Evolutionary conservation across 768 basidiomycete species (phyloP).

Genomic region (Melanogaster broomeanus): DNA sequence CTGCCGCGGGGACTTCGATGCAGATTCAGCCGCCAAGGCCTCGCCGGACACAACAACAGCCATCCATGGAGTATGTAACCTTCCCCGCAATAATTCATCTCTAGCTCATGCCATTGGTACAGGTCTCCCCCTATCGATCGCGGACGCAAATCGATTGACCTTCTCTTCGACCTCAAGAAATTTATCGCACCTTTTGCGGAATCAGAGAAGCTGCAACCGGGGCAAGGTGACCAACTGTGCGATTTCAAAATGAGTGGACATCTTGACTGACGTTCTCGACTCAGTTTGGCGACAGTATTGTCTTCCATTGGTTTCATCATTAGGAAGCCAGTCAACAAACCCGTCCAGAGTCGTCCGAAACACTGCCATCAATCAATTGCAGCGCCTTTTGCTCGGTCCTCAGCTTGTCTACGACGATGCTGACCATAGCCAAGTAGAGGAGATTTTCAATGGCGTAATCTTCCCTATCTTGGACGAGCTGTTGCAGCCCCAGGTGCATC

Average conservation of each 20-base stretch:
- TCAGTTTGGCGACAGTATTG: slow-evolving; percentile 77
- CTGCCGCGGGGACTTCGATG: slow-evolving; percentile 63
- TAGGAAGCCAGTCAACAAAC: slow-evolving; percentile 82
- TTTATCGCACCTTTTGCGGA: slow-evolving; percentile 62
- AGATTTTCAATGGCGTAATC: slow-evolving; percentile 85
- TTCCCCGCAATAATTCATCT: not conserved
- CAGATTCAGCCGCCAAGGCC: slow-evolving; percentile 58
- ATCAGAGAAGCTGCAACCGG: slow-evolving; percentile 39
- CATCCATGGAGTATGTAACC: slow-evolving; percentile 49
- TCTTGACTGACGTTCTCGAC: slow-evolving; percentile 18
- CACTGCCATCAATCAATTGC: slow-evolving; percentile 74
- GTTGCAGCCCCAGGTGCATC: slow-evolving; percentile 77
- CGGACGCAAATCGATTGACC: slow-evolving; percentile 80
- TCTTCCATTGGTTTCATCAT: slow-evolving; percentile 70
- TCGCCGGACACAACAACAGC: slow-evolving; percentile 50
- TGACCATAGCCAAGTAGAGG: slow-evolving; percentile 66
- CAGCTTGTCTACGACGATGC: slow-evolving; percentile 61
- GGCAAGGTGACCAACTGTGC: slow-evolving; percentile 24
- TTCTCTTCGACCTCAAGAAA: slow-evolving; percentile 72
- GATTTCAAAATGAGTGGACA: not conserved
- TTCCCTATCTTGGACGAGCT: slow-evolving; percentile 94
- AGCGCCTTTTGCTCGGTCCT: slow-evolving; percentile 82
- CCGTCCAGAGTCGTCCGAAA: slow-evolving; percentile 85
- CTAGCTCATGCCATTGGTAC: not conserved
- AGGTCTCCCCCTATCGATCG: slow-evolving; percentile 81